Base-by-base conservation (phyloP, 768 basidiomycete species). In the Dentipellis sp. region DNA sequence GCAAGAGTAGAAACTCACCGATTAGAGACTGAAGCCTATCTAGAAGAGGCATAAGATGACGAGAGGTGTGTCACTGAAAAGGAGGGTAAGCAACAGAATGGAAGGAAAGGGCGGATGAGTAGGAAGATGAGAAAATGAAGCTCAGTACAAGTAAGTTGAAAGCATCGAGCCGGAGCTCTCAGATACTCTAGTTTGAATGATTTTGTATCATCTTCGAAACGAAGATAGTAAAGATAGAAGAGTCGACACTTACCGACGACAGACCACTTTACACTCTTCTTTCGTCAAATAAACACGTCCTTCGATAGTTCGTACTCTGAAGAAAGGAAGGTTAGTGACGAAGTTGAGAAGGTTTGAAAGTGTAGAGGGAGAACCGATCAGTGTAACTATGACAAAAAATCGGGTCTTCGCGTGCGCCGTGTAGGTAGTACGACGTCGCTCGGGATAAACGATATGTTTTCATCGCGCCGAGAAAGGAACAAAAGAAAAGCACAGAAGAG, bases 121-220 rank as follows among this genome's bases (percentile, higher is more conserved):
- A 52, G 2, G 38, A 16, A 52, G 42, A 46, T 8, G 37, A 46
- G 10, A 50, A 21, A 29, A 29, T 6, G 29, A 29, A 10, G 51
- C 54, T 62, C 61, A 62, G 61, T 46, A 3, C 8, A 35, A 4
- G 21, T 35, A 17, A 75, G 73, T 22, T 77, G 58, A 84, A 83
- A 88, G 79, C 88, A 89, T 84, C 64, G 84, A 73, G 80, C 78
- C 39, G 5, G 59, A 58, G 76, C 82, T 71, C 88, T 91, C 88
- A 90, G 78, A 89, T 83, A 91, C 87, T 90, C 87, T 91, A 91
- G 88, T 91, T 91, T 91, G 87, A 86, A 81, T 78, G 70, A 65
- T 74, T 71, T 75, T 66, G 71, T 59, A 74, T 88, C 85, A 84
- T 86, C 83, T 22, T 22, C 11, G 48, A 35, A 22, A 50, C 48